phyloP scores from a whole-genome alignment of 306 rosid species.

The Arachis hypogaea region DNA sequence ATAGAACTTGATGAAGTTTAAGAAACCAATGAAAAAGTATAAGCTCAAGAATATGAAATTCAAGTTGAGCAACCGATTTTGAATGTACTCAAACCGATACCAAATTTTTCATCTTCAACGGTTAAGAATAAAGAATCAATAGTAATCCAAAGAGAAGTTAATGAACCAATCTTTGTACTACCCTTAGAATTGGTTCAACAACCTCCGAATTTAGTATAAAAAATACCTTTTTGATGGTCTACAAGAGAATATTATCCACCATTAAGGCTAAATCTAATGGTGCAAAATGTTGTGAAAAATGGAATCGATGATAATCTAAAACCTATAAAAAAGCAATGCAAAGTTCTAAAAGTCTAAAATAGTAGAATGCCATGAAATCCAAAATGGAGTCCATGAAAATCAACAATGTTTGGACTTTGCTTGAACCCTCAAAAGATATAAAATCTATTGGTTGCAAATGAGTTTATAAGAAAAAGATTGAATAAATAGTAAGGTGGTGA shows the following conservation, averaged over 20 bases:
- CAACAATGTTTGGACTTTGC: not conserved
- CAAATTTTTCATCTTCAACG: not conserved
- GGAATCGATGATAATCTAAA: no score
- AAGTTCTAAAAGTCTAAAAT: not conserved
- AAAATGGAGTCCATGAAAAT: not conserved
- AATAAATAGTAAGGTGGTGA: not conserved
- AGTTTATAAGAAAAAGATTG: constrained; percentile 1
- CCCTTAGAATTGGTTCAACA: not conserved
- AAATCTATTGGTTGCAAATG: not conserved
- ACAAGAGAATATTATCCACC: no score
- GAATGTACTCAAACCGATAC: not conserved
- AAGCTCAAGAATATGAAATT: no score
- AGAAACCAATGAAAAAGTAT: no score
- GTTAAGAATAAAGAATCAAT: not conserved
- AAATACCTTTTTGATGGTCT: no score
- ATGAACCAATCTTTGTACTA: not conserved
- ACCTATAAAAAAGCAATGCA: no score
- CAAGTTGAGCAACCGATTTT: not conserved
- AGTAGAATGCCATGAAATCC: constrained; percentile 1
- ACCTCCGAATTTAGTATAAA: not conserved
- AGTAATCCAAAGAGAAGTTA: not conserved
- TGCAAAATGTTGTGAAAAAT: no score
- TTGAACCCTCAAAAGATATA: constrained; percentile 14
- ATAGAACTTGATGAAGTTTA: no score
- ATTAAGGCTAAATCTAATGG: no score